phyloP scores from a whole-genome alignment of 192 early-diverging fungal species.

The Backusella circina region DNA sequence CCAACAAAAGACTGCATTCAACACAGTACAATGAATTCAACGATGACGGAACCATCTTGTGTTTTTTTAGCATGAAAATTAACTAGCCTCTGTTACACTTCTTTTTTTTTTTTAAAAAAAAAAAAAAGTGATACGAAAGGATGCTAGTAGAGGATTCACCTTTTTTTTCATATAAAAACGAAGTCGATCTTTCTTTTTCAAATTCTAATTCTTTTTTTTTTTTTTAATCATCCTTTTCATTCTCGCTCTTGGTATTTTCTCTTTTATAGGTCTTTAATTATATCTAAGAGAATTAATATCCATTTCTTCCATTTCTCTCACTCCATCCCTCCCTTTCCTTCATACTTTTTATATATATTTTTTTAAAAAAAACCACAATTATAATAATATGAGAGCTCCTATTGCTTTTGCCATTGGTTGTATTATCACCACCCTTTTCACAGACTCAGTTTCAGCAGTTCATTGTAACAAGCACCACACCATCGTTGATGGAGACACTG shows the following conservation, averaged over 20 bases:
- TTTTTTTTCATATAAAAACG: background rate
- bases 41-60: background rate
- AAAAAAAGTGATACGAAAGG: background rate
- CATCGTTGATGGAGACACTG: background rate
- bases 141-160: background rate
- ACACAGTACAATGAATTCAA: background rate
- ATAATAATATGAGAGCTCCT: background rate
- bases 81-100: background rate
- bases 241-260: background rate
- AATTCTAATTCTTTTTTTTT: background rate
- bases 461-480: background rate
- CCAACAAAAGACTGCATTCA: background rate
- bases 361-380: background rate
- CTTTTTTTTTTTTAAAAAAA: background rate
- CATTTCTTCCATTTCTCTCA: background rate
- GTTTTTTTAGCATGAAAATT: background rate
- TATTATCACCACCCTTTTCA: background rate
- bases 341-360: too few relatives aligned
- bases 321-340: background rate
- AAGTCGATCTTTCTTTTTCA: background rate
- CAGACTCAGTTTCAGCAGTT: background rate
- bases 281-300: background rate
- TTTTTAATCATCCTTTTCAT: background rate
- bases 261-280: background rate
- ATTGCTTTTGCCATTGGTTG: conserved; percentile 7